Conservation (phyloP, 345 rosid genomes). For the rapeseed (Brassica napus) region Da-Ae NC_063449.1:8100001-8100500, state of each 20-base stretch:
- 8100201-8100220: conserved; percentile 17
- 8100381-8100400: conserved; percentile 91
- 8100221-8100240: conserved; percentile 2
- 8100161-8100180: conserved; percentile 88
- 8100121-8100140: conserved; percentile 91
- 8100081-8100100: conserved; percentile 98
- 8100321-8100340: conserved; percentile 97
- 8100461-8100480: conserved; percentile 91
- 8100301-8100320: conserved; percentile 98
- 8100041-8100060: conserved; percentile 66
- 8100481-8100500: conserved; percentile 91
- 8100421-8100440: conserved; percentile 94
- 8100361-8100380: conserved; percentile 94
- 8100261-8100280: conserved; percentile 59
- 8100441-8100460: conserved; percentile 93
- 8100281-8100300: conserved; percentile 97
- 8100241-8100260: background rate
- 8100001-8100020: conserved; percentile 72
- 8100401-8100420: conserved; percentile 82
- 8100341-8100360: conserved; percentile 94
- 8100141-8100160: conserved; percentile 90
- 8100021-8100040: conserved; percentile 76
- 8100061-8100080: conserved; percentile 77
- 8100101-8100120: conserved; percentile 96
- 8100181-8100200: conserved; percentile 58